phyloP scores from a whole-genome alignment of 2,329 filamentous ascomycete genomes.

The Botrytis medusae region DNA sequence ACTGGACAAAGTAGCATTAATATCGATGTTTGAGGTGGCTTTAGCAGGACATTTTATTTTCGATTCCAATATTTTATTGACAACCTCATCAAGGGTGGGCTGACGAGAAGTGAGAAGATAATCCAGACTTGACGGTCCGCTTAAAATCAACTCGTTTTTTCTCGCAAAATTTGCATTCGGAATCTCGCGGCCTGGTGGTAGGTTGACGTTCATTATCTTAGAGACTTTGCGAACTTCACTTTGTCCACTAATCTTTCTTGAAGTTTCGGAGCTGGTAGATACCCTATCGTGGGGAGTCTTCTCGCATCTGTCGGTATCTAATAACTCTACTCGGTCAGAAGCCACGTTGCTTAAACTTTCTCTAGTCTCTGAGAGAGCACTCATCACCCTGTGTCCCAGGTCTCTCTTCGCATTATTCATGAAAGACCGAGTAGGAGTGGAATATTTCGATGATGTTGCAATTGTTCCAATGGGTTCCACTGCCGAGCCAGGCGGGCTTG shows the following conservation, averaged over 20 bases:
- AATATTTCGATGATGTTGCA: neutral
- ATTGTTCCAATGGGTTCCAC: neutral
- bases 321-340: slow-evolving; percentile 1
- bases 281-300: neutral
- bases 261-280: neutral
- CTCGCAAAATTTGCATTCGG: slow-evolving; percentile 49
- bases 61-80: neutral
- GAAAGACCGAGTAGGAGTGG: slow-evolving; percentile 15
- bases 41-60: slow-evolving; percentile 3
- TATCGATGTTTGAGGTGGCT: neutral
- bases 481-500: neutral
- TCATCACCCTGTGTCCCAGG: slow-evolving; percentile 6
- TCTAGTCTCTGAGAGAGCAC: slow-evolving; percentile 18
- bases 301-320: neutral
- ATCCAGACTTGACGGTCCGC: slow-evolving; percentile 27
- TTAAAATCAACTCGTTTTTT: slow-evolving; percentile 45
- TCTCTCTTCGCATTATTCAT: slow-evolving; percentile 16
- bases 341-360: neutral
- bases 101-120: slow-evolving; percentile 18
- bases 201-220: slow-evolving; percentile 15
- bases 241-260: neutral
- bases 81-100: slow-evolving; percentile 16
- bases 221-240: neutral
- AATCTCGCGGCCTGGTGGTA: slow-evolving; percentile 35
- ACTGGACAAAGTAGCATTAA: neutral